These are phyloP conservation scores for Alternaria ventricosa DNA, from an alignment of 2,329 filamentous ascomycete species.

Conservation along the genomic window DNA sequence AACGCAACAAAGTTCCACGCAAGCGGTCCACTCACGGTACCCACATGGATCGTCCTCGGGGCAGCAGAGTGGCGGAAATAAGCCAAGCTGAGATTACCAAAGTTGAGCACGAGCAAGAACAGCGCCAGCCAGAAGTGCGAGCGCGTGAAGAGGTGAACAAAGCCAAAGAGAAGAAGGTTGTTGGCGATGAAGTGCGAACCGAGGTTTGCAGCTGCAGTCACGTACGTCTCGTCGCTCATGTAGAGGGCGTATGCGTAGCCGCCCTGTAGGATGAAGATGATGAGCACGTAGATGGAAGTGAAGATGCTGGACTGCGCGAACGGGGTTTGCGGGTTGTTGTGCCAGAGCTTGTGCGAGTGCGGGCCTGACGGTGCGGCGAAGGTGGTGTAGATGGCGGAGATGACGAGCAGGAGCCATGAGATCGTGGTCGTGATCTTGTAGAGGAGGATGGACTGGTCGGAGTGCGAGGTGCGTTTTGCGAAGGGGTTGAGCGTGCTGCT, in stretches of 20 bases:
- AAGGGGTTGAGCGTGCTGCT: conserved; percentile 70
- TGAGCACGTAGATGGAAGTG: conserved; percentile 76
- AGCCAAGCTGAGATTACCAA: conserved; percentile 77
- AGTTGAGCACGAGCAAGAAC: conserved; percentile 78
- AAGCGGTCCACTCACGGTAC: conserved; percentile 77
- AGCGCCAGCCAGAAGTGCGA: conserved; percentile 78
- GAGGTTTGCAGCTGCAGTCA: conserved; percentile 75
- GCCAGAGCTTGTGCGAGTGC: conserved; percentile 70
- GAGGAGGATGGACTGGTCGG: conserved; percentile 64
- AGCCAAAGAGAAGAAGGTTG: conserved; percentile 82
- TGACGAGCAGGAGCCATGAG: conserved; percentile 75
- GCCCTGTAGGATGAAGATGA: conserved; percentile 76
- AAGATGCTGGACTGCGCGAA: conserved; percentile 75
- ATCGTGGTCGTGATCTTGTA: conserved; percentile 79
- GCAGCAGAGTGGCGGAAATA: conserved; percentile 82
- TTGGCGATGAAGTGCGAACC: conserved; percentile 85
- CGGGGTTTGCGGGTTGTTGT: conserved; percentile 74
- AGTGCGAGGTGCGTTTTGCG: conserved; percentile 71
- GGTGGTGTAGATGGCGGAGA: conserved; percentile 77
- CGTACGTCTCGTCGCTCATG: conserved; percentile 66
- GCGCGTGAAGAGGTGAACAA: conserved; percentile 82
- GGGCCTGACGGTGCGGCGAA: conserved; percentile 69
- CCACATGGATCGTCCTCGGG: conserved; percentile 76
- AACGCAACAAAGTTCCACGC: conserved; percentile 87
- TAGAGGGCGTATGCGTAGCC: conserved; percentile 81